These are phyloP conservation scores for Artomyces pyxidatus DNA, from an alignment of 768 basidiomycete species.

Conservation along the genomic window DNA sequence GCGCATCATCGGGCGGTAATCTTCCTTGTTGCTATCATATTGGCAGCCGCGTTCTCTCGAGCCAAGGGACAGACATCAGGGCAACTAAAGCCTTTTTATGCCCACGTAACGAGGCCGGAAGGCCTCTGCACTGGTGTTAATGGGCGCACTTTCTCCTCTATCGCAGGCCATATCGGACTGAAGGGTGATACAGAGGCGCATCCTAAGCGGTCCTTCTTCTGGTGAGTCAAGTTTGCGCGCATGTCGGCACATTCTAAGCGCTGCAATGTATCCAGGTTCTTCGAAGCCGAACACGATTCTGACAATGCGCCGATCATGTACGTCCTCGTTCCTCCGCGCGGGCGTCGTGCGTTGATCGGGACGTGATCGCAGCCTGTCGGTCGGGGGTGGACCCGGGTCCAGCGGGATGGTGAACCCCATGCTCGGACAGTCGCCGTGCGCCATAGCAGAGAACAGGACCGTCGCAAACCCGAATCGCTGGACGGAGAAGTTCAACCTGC, in stretches of 20 bases:
- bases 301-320: slow-evolving; percentile 26
- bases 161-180: slow-evolving; percentile 25
- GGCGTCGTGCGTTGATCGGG: not conserved
- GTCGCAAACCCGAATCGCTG: slow-evolving; percentile 21
- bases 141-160: slow-evolving; percentile 5
- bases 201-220: slow-evolving; percentile 17
- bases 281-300: slow-evolving; percentile 23
- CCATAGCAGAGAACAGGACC: slow-evolving; percentile 17
- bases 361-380: slow-evolving; percentile 20
- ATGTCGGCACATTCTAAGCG: not conserved
- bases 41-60: not conserved
- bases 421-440: slow-evolving; percentile 22
- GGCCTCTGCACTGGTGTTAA: not conserved
- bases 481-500: slow-evolving; percentile 12
- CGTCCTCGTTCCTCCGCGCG: not conserved
- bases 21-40: not conserved
- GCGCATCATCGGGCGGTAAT: too few species aligned
- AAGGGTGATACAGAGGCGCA: slow-evolving; percentile 20
- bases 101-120: not conserved
- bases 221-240: not conserved
- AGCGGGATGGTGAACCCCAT: slow-evolving; percentile 24
- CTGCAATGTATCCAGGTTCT: slow-evolving; percentile 19
- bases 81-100: not conserved
- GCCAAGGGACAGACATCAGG: not conserved
- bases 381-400: slow-evolving; percentile 29